Evolutionary conservation across 2,329 filamentous ascomycete genomes (phyloP).

Genomic region (Pseudocercospora ulei): DNA sequence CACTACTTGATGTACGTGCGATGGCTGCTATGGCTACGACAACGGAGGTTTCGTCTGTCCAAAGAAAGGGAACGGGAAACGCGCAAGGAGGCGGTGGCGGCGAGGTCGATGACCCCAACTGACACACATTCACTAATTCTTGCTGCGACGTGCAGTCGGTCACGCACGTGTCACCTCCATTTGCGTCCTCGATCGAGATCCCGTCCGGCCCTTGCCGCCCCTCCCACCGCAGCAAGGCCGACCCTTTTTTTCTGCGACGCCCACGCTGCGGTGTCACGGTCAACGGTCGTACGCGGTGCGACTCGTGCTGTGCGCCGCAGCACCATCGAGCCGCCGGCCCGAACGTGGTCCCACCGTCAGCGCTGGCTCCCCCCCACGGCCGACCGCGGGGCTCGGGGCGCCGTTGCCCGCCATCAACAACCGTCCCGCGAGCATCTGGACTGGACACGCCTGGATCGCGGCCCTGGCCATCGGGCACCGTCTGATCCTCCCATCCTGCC

Average conservation of each 20-base stretch:
- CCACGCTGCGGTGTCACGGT: slow-evolving; percentile 2
- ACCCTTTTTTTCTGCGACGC: background rate
- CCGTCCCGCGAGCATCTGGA: too few species aligned
- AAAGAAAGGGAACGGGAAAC: slow-evolving; percentile 1
- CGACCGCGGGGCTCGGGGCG: too few species aligned
- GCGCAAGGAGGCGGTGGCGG: slow-evolving; percentile 2
- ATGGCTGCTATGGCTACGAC: slow-evolving; percentile 5
- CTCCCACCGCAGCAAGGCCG: slow-evolving; percentile 1
- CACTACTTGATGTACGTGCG: slow-evolving; percentile 1
- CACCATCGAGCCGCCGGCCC: background rate
- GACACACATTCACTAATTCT: slow-evolving; percentile 5
- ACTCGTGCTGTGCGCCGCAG: slow-evolving; percentile 6
- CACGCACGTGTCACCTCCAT: background rate
- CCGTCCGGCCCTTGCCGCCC: background rate
- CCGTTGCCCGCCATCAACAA: too few species aligned
- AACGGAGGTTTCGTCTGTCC: slow-evolving; percentile 2
- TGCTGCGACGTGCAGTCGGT: slow-evolving; percentile 1
- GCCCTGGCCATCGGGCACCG: too few species aligned
- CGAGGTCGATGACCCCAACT: too few species aligned
- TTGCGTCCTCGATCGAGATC: background rate
- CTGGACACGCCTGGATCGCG: too few species aligned
- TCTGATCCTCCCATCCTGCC: too few species aligned
- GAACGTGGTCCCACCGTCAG: too few species aligned
- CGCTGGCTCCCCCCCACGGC: too few species aligned
- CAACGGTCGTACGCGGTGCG: slow-evolving; percentile 2